Conservation (phyloP, 2,329 filamentous ascomycete genomes). For the Chalara sp. region DNA sequence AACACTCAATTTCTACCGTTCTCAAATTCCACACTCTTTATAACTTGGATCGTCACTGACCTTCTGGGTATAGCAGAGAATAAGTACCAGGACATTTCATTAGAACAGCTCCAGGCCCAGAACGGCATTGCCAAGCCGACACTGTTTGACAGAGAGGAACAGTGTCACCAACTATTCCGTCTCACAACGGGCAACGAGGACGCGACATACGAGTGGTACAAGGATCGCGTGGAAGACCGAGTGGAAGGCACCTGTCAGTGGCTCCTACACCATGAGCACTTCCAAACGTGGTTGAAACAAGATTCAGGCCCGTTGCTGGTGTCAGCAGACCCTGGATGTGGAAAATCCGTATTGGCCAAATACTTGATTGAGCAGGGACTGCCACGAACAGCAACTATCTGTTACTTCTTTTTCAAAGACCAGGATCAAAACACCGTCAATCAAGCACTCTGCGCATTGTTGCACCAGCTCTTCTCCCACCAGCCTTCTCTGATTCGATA, state of each 20-base stretch:
- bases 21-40: no score
- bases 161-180: conserved; percentile 3
- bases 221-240: conserved; percentile 19
- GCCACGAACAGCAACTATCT: no score
- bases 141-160: neutral
- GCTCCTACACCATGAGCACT: conserved; percentile 28
- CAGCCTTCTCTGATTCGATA: conserved; percentile 27
- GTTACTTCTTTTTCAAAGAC: no score
- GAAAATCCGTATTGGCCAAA: no score
- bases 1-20: no score
- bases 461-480: conserved; percentile 29
- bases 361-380: no score
- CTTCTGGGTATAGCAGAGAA: neutral
- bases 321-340: conserved; percentile 33
- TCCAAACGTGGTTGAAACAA: conserved; percentile 22
- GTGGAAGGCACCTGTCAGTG: conserved; percentile 27
- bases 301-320: conserved; percentile 26
- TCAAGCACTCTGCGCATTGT: no score
- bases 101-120: conserved; percentile 3
- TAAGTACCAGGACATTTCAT: neutral
- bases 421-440: no score
- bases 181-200: conserved; percentile 3
- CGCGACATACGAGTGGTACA: conserved; percentile 27
- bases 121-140: neutral
- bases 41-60: neutral